Evolutionary conservation across 2,329 filamentous ascomycete species (phyloP).

Genomic region (Curvularia lunata): DNA sequence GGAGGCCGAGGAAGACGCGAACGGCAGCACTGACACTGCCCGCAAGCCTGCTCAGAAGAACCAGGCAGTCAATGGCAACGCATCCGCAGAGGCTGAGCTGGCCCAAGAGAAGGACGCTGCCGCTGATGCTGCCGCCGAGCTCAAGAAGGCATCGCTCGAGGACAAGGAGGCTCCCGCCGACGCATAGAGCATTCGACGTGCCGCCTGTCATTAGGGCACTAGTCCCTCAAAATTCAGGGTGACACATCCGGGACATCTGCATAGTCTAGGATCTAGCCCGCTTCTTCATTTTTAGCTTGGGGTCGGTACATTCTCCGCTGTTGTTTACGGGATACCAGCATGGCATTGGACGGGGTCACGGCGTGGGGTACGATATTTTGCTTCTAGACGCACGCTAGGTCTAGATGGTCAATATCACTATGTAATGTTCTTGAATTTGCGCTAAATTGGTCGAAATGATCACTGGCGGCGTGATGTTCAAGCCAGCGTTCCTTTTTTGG

Average conservation of each 20-base stretch:
- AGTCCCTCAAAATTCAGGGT: slow-evolving; percentile 21
- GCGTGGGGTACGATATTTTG: slow-evolving; percentile 22
- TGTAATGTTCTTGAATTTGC: slow-evolving; percentile 14
- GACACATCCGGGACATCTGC: slow-evolving; percentile 26
- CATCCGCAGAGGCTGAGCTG: slow-evolving; percentile 61
- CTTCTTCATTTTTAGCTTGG: slow-evolving; percentile 27
- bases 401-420: slow-evolving; percentile 30
- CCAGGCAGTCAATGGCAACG: slow-evolving; percentile 59
- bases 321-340: slow-evolving; percentile 28
- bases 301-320: slow-evolving; percentile 21
- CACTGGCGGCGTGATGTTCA: slow-evolving; percentile 1
- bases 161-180: slow-evolving; percentile 50
- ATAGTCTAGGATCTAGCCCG: slow-evolving; percentile 27
- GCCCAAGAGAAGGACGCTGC: slow-evolving; percentile 65
- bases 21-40: slow-evolving; percentile 61
- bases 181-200: slow-evolving; percentile 28
- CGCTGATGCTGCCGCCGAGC: slow-evolving; percentile 64
- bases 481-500: slow-evolving; percentile 3
- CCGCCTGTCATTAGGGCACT: slow-evolving; percentile 11
- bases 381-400: slow-evolving; percentile 27
- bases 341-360: slow-evolving; percentile 27
- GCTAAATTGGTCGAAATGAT: slow-evolving; percentile 5
- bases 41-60: slow-evolving; percentile 62
- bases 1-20: slow-evolving; percentile 59
- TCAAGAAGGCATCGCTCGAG: slow-evolving; percentile 67